Conservation (phyloP, 2,329 filamentous ascomycete species). For the Dryadomyces quercivorus region DNA sequence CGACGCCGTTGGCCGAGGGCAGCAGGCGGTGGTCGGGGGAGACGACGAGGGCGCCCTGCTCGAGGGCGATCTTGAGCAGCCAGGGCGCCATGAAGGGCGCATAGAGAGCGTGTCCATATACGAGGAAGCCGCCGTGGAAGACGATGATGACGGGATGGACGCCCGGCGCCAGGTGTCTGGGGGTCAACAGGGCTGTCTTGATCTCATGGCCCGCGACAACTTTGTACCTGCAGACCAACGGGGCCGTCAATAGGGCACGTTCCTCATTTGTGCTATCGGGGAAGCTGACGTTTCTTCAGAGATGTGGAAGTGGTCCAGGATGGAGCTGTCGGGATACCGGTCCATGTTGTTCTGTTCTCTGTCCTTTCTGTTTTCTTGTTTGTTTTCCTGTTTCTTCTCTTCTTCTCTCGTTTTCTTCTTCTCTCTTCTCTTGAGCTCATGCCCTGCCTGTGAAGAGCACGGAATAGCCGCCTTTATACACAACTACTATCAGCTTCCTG, state of each 20-base stretch:
- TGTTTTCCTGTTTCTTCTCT: too few species aligned
- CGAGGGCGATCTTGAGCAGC: neutral
- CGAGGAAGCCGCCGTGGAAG: slow-evolving; percentile 1
- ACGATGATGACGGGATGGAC: neutral
- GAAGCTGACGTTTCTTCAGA: neutral
- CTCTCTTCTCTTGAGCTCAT: too few species aligned
- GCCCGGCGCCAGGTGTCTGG: neutral
- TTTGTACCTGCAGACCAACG: neutral
- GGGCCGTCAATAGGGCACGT: neutral
- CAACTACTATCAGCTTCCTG: too few species aligned
- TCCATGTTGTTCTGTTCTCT: neutral
- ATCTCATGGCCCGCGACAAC: neutral
- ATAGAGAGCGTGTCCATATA: neutral
- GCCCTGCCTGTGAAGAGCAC: too few species aligned
- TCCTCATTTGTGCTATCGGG: neutral
- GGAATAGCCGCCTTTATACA: too few species aligned
- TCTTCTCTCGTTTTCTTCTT: too few species aligned
- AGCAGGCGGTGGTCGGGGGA: neutral
- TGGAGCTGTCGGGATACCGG: neutral
- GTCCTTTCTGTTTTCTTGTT: too few species aligned
- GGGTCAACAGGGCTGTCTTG: neutral
- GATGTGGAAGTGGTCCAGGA: neutral
- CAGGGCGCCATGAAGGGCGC: neutral
- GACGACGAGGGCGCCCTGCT: neutral
- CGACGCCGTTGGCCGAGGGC: neutral